These are phyloP conservation scores for Purpureocillium lavendulum DNA, from an alignment of 2,329 filamentous ascomycete genomes.

Conservation along the genomic window DNA sequence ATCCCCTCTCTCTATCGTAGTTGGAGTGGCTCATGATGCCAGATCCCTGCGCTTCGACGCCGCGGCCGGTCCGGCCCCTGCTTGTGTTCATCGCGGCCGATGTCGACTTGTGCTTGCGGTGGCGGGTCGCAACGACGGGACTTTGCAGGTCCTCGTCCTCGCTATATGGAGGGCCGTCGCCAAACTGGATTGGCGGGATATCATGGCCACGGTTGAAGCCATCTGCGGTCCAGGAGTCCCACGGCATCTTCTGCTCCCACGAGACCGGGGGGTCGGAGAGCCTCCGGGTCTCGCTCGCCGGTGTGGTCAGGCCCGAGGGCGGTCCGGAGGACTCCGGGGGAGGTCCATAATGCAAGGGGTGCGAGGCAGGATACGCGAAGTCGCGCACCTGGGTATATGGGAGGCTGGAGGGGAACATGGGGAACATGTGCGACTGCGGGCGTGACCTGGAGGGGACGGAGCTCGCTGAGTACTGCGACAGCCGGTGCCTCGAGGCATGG, in stretches of 20 bases:
- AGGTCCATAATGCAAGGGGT: constrained; percentile 93
- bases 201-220: constrained; percentile 57
- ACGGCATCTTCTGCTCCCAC: constrained; percentile 63
- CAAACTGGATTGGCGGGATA: constrained; percentile 74
- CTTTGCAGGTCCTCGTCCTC: constrained; percentile 94
- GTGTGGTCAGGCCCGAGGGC: constrained; percentile 76
- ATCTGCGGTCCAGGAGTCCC: constrained; percentile 47
- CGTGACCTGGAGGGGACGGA: constrained; percentile 65
- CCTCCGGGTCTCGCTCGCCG: constrained; percentile 68
- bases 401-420: constrained; percentile 76
- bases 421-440: constrained; percentile 73
- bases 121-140: constrained; percentile 75
- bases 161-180: constrained; percentile 84
- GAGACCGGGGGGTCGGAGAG: constrained; percentile 73
- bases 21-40: constrained; percentile 38
- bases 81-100: constrained; percentile 36
- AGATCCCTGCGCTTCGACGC: constrained; percentile 27
- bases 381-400: constrained; percentile 87
- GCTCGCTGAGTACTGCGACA: constrained; percentile 74
- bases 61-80: constrained; percentile 38
- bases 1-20: constrained; percentile 55
- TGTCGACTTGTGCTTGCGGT: constrained; percentile 76
- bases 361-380: constrained; percentile 78
- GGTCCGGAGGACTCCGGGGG: constrained; percentile 62
- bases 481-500: constrained; percentile 69